phyloP scores from a whole-genome alignment of 2,329 filamentous ascomycete genomes.

The Xylaria sp. region DNA sequence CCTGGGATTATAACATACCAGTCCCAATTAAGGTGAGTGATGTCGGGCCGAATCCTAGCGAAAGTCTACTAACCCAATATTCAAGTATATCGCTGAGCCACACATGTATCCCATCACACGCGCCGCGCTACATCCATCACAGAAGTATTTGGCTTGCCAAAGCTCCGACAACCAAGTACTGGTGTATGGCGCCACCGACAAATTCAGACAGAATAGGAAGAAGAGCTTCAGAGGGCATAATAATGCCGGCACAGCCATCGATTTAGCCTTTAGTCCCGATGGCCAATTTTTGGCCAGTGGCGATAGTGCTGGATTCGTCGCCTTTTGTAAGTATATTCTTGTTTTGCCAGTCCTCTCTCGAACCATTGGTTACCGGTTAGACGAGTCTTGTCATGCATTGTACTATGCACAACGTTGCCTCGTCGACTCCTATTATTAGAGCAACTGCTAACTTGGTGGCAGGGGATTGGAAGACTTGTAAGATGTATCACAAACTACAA shows the following conservation, averaged over 20 bases:
- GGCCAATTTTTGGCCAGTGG: slow-evolving; percentile 89
- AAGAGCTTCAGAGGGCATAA: slow-evolving; percentile 97
- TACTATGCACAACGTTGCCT: too few relatives aligned
- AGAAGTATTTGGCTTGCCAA: slow-evolving; percentile 95
- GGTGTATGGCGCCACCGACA: slow-evolving; percentile 92
- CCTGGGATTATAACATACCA: slow-evolving; percentile 98
- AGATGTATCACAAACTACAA: slow-evolving; percentile 97
- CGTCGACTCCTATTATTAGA: neutral
- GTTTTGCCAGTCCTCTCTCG: neutral
- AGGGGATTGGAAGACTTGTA: slow-evolving; percentile 98
- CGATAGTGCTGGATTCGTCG: slow-evolving; percentile 86
- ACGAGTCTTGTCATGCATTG: too few relatives aligned
- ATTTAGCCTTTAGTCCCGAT: slow-evolving; percentile 86
- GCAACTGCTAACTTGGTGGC: slow-evolving; percentile 7
- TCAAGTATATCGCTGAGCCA: slow-evolving; percentile 88
- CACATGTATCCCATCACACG: slow-evolving; percentile 98
- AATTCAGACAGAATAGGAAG: slow-evolving; percentile 96
- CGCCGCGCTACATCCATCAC: slow-evolving; percentile 80
- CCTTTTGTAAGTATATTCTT: slow-evolving; percentile 66
- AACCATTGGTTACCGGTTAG: too few relatives aligned
- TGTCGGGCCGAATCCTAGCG: neutral
- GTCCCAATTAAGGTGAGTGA: slow-evolving; percentile 75
- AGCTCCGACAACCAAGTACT: slow-evolving; percentile 95
- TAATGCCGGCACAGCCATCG: slow-evolving; percentile 90
- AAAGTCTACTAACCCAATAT: neutral